phyloP scores from a whole-genome alignment of 169 alveolate species.

The Cryptosporidium bovis region DNA sequence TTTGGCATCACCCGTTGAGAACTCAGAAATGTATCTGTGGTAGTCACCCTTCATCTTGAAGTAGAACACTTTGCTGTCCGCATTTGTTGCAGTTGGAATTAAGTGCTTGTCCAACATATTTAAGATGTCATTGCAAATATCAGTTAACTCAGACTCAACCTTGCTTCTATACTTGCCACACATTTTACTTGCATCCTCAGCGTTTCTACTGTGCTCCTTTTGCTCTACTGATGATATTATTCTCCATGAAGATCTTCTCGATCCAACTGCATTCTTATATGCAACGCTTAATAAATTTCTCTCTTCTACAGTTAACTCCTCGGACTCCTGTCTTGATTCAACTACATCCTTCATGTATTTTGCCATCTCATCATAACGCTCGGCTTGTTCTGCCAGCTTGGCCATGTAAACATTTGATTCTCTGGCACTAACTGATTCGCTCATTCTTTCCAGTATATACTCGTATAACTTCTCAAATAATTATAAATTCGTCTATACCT shows the following conservation, averaged over 20 bases:
- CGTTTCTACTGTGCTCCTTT: conserved; percentile 94
- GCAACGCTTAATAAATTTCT: conserved; percentile 97
- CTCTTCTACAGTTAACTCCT: conserved; percentile 93
- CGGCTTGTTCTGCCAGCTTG: conserved; percentile 99
- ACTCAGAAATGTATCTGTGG: conserved; percentile 96
- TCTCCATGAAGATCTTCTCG: conserved; percentile 98
- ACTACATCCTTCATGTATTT: conserved; percentile 84
- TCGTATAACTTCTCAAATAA: not conserved
- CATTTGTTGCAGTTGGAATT: conserved; percentile 89
- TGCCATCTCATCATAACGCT: conserved; percentile 98
- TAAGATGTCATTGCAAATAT: conserved; percentile 93
- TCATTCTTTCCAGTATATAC: conserved; percentile 72
- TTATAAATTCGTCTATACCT: conserved; percentile 11
- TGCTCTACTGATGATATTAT: conserved; percentile 95
- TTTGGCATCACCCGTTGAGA: conserved; percentile 93
- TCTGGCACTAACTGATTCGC: conserved; percentile 54
- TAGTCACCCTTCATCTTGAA: conserved; percentile 99
- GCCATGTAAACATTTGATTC: conserved; percentile 85
- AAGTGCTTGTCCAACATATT: conserved; percentile 89
- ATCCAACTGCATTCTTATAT: conserved; percentile 98
- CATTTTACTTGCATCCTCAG: conserved; percentile 88
- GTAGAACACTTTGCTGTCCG: conserved; percentile 96
- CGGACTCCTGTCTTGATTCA: conserved; percentile 78
- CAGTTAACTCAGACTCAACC: conserved; percentile 94
- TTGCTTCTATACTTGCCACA: conserved; percentile 93